phyloP scores from a whole-genome alignment of 164 flowering plant species.

The Macadamia tetraphylla region DNA sequence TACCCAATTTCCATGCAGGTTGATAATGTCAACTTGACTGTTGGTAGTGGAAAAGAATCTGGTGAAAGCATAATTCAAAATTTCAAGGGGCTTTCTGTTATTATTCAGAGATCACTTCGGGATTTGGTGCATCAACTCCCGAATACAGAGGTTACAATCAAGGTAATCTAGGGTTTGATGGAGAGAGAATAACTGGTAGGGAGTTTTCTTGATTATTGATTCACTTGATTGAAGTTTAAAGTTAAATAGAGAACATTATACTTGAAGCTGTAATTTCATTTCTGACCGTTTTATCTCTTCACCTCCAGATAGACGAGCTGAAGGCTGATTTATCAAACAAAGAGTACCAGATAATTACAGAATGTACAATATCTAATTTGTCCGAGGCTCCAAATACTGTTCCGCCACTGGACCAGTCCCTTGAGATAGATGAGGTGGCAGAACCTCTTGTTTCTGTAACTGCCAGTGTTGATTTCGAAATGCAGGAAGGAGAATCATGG shows the following conservation, averaged over 20 bases:
- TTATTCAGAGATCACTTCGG: slow-evolving; percentile 76
- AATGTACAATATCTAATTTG: slow-evolving; percentile 77
- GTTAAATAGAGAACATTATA: background rate
- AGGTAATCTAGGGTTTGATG: slow-evolving; percentile 36
- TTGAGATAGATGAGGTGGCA: slow-evolving; percentile 16
- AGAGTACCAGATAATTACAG: slow-evolving; percentile 86
- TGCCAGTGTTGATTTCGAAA: slow-evolving; percentile 24
- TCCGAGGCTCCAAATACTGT: slow-evolving; percentile 68
- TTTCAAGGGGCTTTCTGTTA: slow-evolving; percentile 79
- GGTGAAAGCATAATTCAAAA: slow-evolving; percentile 87
- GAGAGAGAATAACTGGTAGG: background rate
- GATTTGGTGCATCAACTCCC: slow-evolving; percentile 87
- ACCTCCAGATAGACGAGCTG: slow-evolving; percentile 46
- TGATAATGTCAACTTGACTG: slow-evolving; percentile 76
- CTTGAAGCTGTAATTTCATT: background rate
- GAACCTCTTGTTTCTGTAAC: slow-evolving; percentile 20
- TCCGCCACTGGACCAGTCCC: slow-evolving; percentile 49
- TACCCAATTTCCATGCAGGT: slow-evolving; percentile 36
- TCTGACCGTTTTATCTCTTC: background rate
- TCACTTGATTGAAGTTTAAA: background rate
- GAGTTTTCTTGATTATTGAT: background rate
- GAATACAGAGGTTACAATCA: slow-evolving; percentile 49
- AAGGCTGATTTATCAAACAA: slow-evolving; percentile 76
- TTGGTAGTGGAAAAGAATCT: slow-evolving; percentile 58
- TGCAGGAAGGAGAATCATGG: slow-evolving; percentile 39